Evolutionary conservation across 2,329 filamentous ascomycete genomes (phyloP), one percentile per base, ranked within the genome.

Genomic region (Domatiomyces globalis): DNA sequence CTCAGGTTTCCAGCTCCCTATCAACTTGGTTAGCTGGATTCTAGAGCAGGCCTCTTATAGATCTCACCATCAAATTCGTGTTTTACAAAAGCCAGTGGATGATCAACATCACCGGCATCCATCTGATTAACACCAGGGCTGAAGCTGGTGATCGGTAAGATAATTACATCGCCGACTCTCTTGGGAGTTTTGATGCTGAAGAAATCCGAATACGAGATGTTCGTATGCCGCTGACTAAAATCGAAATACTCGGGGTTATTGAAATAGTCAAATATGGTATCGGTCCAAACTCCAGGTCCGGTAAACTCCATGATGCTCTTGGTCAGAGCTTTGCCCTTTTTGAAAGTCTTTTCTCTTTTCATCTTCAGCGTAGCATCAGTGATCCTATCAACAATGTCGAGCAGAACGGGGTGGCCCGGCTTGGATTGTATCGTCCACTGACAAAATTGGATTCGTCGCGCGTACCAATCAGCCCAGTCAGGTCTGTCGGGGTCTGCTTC

Each of bases 361-460:
- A 83, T 78, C 53, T 76, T 73, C 48, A 96, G 73, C 0, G 89
- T 85, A 65, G 89, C 80, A 57, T 86, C 77, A 0, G 90, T 95
- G 63, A 98, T 89, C 59, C 82, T 84, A 12, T 84, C 76, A 29
- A 98, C 87, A 54, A 95, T 79, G 55, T 95, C 87, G 56, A 89
- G 81, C 53, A 98, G 76, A 10, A 95, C 81, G 0, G 92, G 92
- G 66, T 98, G 92, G 9, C 92, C 92, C 0, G 90, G 85, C 69
- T 98, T 98, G 52, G 85, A 74, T 68, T 96, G 90, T 56, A 98
- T 95, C 1, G 92, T 98, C 92, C 92, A 98, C 67, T 98, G 92
- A 70, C 92, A 98, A 69, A 98, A 96, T 66, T 96, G 92, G 55
- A 98, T 89, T 57, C 90, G 80, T 54, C 92, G 84, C 57, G 87